Conservation (phyloP, 495 filamentous ascomycete species). For the Bombardia bombarda region DNA sequence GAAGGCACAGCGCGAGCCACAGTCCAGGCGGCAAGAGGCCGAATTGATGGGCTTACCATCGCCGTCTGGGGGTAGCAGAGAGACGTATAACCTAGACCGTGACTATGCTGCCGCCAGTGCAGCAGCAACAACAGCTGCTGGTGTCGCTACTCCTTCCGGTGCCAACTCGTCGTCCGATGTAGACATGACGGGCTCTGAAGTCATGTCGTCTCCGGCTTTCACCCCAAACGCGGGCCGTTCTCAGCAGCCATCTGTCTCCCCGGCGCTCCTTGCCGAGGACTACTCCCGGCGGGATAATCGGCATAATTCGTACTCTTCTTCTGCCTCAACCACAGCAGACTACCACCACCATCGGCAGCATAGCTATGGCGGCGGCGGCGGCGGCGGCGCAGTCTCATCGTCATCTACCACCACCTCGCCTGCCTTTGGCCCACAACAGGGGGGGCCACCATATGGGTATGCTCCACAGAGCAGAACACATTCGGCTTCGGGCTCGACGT, state of each 20-base stretch:
- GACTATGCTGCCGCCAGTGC: conserved; percentile 7
- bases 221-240: conserved; percentile 21
- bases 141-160: too few species aligned
- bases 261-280: conserved; percentile 34
- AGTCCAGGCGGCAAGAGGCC: conserved; percentile 2
- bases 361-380: conserved; percentile 39
- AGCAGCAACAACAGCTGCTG: too few species aligned
- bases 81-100: conserved; percentile 20
- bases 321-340: conserved; percentile 23
- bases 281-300: conserved; percentile 24
- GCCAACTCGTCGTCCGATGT: conserved; percentile 27
- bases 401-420: conserved; percentile 39
- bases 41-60: conserved; percentile 12
- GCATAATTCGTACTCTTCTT: conserved; percentile 40
- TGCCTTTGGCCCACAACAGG: conserved; percentile 30
- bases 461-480: conserved; percentile 14
- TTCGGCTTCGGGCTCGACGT: conserved; percentile 31
- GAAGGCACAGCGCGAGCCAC: conserved; percentile 48
- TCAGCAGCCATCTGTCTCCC: conserved; percentile 40
- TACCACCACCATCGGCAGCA: conserved; percentile 38
- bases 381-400: too few species aligned
- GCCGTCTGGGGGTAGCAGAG: conserved; percentile 14
- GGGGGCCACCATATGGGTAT: conserved; percentile 19
- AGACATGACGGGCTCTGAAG: conserved; percentile 38
- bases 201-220: conserved; percentile 25